A percentile compares a stretch with the other conserved stretches of the same genome.
Evolutionary conservation across 805 yeast genomes (phyloP).

Genomic region (Wickerhamiella occidentalis): DNA sequence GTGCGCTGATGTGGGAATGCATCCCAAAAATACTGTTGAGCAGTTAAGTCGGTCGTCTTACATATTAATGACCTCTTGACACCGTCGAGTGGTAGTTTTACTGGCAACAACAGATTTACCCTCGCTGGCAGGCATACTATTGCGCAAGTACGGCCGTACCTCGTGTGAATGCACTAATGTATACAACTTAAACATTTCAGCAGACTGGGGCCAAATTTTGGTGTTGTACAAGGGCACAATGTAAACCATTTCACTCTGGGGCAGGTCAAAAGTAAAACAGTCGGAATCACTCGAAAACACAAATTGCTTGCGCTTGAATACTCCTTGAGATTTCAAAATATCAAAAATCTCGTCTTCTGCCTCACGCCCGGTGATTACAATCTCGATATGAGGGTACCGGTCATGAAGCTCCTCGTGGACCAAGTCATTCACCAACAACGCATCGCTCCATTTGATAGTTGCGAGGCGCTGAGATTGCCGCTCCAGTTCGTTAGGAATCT

Average conservation of each 20-base stretch:
- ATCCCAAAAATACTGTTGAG: background rate
- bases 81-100: background rate
- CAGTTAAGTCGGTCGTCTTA: background rate
- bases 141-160: background rate
- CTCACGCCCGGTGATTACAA: slow-evolving; percentile 4
- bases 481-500: background rate
- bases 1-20: background rate
- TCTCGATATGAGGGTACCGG: background rate
- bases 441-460: background rate
- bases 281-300: slow-evolving; percentile 8
- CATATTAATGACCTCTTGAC: background rate
- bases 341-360: slow-evolving; percentile 10
- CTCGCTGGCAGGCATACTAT: background rate
- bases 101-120: background rate
- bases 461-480: background rate
- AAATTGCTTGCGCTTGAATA: background rate
- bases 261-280: slow-evolving; percentile 4
- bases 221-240: background rate
- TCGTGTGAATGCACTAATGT: background rate
- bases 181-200: too few relatives aligned
- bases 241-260: background rate
- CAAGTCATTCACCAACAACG: background rate
- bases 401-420: slow-evolving; percentile 1
- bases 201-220: background rate
- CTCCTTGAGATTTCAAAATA: background rate